phyloP scores from a whole-genome alignment of 352 stramenopile species.

The Pythium myriotylum region DNA sequence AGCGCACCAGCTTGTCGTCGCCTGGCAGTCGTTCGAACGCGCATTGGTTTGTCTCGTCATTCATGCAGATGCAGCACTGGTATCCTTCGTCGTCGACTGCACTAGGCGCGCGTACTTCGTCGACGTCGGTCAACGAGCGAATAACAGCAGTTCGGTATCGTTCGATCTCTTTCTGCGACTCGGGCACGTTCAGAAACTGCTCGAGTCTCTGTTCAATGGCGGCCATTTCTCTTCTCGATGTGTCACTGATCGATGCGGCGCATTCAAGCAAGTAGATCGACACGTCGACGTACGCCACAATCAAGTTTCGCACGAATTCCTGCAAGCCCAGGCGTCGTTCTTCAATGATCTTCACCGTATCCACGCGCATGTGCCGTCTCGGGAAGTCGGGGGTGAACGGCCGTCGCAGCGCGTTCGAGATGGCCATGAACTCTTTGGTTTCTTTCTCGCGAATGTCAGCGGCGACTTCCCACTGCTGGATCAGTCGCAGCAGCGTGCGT shows the following conservation, averaged over 20 bases:
- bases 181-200: slow-evolving; percentile 53
- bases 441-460: slow-evolving; percentile 29
- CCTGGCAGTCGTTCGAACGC: slow-evolving; percentile 30
- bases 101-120: slow-evolving; percentile 6
- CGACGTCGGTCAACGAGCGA: slow-evolving; percentile 56
- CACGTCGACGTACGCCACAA: slow-evolving; percentile 61
- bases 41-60: slow-evolving; percentile 35
- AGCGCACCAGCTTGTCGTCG: slow-evolving; percentile 51
- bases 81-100: slow-evolving; percentile 24
- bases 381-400: slow-evolving; percentile 52
- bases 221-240: slow-evolving; percentile 24
- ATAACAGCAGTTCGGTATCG: slow-evolving; percentile 48
- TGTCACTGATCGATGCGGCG: slow-evolving; percentile 25
- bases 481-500: slow-evolving; percentile 40
- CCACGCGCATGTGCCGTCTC: slow-evolving; percentile 59
- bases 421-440: slow-evolving; percentile 48
- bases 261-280: slow-evolving; percentile 52
- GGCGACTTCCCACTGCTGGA: slow-evolving; percentile 48
- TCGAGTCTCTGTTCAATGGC: slow-evolving; percentile 43
- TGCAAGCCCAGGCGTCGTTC: slow-evolving; percentile 52
- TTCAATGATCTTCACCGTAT: slow-evolving; percentile 55
- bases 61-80: slow-evolving; percentile 59
- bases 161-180: slow-evolving; percentile 55
- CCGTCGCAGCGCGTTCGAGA: slow-evolving; percentile 44
- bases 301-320: slow-evolving; percentile 53